Evolutionary conservation across 2,329 filamentous ascomycete species (phyloP), one percentile per base, ranked within the genome.

Genomic region (Sclerotinia spermophila): DNA sequence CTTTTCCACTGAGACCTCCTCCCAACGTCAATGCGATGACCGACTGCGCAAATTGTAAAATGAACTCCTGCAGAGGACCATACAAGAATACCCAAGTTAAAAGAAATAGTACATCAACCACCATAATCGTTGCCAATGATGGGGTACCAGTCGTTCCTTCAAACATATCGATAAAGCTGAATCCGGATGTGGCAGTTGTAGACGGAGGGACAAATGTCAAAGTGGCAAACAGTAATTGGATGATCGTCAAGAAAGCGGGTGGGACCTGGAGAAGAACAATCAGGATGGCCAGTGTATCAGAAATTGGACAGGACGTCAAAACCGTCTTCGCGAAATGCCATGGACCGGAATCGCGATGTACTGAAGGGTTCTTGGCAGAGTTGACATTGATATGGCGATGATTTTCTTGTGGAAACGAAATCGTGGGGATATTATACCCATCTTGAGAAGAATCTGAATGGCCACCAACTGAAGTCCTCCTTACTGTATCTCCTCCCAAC

Each of bases 201-300:
- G 90, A 92, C 27, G 93, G 92, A 60, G 94, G 92, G 73, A 97
- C 93, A 79, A 97, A 96, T 62, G 94, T 97, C 79, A 97, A 87
- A 74, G 94, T 90, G 75, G 95, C 94, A 82, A 97, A 98, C 75
- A 97, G 87, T 79, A 94, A 90, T 81, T 97, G 96, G 78, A 97
- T 93, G 80, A 93, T 86, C 74, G 94, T 95, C 77, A 97, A 86
- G 71, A 95, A 90, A 77, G 95, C 90, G 33, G 94, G 93, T 42
- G 95, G 94, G 15, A 97, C 89, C 80, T 97, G 94, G 82, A 97
- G 92, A 75, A 98, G 88, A 77, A 97, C 92, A 82, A 97, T 97
- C 80, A 98, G 89, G 78, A 98, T 97, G 79, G 95, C 94, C 82
- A 97, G 93, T 72, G 95, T 97, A 83, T 98, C 95, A 83, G 93